phyloP scores from a whole-genome alignment of 805 yeast genomes.

The Pichia ethanolica region DNA sequence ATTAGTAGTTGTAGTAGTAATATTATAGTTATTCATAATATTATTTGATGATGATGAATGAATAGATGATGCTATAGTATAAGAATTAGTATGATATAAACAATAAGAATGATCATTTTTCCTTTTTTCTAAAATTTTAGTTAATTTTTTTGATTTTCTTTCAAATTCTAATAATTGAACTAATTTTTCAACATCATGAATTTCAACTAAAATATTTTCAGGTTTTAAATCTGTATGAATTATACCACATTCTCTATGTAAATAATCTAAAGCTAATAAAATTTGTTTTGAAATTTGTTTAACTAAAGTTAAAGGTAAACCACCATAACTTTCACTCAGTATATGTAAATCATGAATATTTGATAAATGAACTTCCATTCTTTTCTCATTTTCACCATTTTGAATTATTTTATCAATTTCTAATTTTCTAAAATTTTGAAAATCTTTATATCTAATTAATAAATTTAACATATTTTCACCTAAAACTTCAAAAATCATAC shows the following conservation, averaged over 20 bases:
- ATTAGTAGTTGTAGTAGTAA: neutral
- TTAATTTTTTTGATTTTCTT: slow-evolving; percentile 19
- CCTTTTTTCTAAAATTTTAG: slow-evolving; percentile 18
- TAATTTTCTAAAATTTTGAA: slow-evolving; percentile 25
- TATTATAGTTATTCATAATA: neutral
- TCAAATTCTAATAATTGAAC: slow-evolving; percentile 37
- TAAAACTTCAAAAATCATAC: slow-evolving; percentile 60
- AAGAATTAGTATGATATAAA: neutral
- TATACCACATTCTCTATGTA: slow-evolving; percentile 55
- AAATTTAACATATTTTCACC: slow-evolving; percentile 53
- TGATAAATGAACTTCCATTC: slow-evolving; percentile 14
- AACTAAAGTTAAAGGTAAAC: slow-evolving; percentile 46
- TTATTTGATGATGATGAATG: neutral
- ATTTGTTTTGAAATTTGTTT: slow-evolving; percentile 52
- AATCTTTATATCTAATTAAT: slow-evolving; percentile 39
- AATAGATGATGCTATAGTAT: neutral
- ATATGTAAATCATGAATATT: slow-evolving; percentile 29
- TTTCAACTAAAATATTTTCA: slow-evolving; percentile 55
- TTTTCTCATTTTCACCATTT: slow-evolving; percentile 2
- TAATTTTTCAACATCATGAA: slow-evolving; percentile 46
- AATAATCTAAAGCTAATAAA: slow-evolving; percentile 46
- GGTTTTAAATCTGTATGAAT: slow-evolving; percentile 75
- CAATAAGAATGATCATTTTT: slow-evolving; percentile 12
- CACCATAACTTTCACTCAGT: slow-evolving; percentile 38
- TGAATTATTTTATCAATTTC: slow-evolving; percentile 15